A percentile compares a stretch with the other conserved stretches of the same genome.
Evolutionary conservation across 805 yeast species (phyloP).

Genomic region (Yamadazyma sp.): DNA sequence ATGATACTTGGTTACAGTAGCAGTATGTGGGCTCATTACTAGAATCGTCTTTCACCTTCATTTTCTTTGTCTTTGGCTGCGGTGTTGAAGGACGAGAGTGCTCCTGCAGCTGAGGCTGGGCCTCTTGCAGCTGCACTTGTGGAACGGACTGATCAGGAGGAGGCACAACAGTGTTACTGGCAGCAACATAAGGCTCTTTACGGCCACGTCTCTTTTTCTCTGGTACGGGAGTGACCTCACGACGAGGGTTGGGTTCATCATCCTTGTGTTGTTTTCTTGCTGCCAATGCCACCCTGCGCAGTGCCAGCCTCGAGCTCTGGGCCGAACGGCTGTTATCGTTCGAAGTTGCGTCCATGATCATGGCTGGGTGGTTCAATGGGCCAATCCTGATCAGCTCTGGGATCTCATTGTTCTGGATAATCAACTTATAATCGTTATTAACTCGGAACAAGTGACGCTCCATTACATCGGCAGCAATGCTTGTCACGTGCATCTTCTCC

Average conservation of each 20-base stretch:
- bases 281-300: slow-evolving; percentile 88
- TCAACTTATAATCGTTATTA: slow-evolving; percentile 76
- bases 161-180: slow-evolving; percentile 2
- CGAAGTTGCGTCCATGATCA: slow-evolving; percentile 56
- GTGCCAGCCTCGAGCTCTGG: slow-evolving; percentile 77
- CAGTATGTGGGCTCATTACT: slow-evolving; percentile 80
- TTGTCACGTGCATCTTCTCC: slow-evolving; percentile 96
- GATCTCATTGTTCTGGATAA: slow-evolving; percentile 70
- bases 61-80: slow-evolving; percentile 22
- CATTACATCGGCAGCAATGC: slow-evolving; percentile 80
- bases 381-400: slow-evolving; percentile 80
- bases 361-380: slow-evolving; percentile 87
- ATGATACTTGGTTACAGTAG: slow-evolving; percentile 94
- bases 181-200: slow-evolving; percentile 11
- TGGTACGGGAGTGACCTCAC: slow-evolving; percentile 18
- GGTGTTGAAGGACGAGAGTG: slow-evolving; percentile 19
- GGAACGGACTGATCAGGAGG: not conserved
- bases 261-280: slow-evolving; percentile 69
- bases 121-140: too few relatives aligned
- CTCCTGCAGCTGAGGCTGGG: slow-evolving; percentile 9
- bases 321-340: slow-evolving; percentile 56
- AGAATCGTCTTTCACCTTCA: slow-evolving; percentile 20
- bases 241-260: slow-evolving; percentile 19
- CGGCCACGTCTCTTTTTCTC: slow-evolving; percentile 19
- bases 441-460: slow-evolving; percentile 67